A percentile compares a stretch with the other conserved stretches of the same genome.
phyloP scores from a whole-genome alignment of 805 yeast genomes.

The Clavispora carvajalis region DNA sequence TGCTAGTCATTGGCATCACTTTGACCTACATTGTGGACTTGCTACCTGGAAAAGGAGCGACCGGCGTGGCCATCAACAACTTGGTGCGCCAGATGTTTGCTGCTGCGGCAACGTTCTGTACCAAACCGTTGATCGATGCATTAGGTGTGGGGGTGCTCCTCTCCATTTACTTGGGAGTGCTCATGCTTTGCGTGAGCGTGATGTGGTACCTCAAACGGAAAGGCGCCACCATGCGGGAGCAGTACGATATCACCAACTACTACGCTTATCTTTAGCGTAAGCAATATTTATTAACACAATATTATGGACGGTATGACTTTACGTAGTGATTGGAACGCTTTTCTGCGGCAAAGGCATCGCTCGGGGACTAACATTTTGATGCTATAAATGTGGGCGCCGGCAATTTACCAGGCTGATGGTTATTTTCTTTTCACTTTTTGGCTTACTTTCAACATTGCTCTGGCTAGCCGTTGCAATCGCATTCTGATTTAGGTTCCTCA shows the following conservation, averaged over 20 bases:
- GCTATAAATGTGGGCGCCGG: too few species aligned
- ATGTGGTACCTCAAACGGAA: conserved; percentile 45
- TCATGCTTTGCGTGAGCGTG: conserved; percentile 37
- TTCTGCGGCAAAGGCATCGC: too few species aligned
- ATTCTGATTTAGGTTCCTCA: too few species aligned
- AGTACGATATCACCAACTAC: conserved; percentile 50
- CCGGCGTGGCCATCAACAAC: conserved; percentile 82
- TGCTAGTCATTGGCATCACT: conserved; percentile 79
- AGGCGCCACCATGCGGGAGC: conserved; percentile 62
- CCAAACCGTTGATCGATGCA: conserved; percentile 64
- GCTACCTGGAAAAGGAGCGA: conserved; percentile 82
- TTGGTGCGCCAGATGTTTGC: conserved; percentile 69
- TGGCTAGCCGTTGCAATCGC: too few species aligned
- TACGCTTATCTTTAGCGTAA: conserved; percentile 44
- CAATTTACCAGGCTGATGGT: too few species aligned
- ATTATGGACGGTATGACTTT: too few species aligned
- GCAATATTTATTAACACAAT: not conserved
- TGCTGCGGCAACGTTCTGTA: conserved; percentile 67
- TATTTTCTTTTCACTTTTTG: too few species aligned
- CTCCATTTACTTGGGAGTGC: conserved; percentile 59
- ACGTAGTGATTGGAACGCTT: too few species aligned
- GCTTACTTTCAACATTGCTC: too few species aligned
- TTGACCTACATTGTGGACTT: conserved; percentile 79
- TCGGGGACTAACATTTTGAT: too few species aligned
- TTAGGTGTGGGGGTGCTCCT: conserved; percentile 69